Conservation (phyloP, 1,284 basidiomycete genomes). For the Malassezia globosa region DNA sequence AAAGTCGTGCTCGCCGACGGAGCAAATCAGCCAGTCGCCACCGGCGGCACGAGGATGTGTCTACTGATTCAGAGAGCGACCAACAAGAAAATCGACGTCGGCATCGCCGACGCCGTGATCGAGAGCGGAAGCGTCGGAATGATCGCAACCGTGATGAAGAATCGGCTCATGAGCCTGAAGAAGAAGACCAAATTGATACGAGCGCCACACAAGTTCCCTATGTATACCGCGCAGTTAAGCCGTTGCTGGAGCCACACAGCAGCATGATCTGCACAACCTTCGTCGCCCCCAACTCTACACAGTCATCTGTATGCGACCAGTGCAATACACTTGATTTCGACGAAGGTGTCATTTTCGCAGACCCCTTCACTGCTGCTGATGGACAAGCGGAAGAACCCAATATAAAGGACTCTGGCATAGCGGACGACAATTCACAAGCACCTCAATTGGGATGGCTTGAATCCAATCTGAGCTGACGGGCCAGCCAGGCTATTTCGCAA, state of each 20-base stretch:
- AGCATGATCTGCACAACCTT: not conserved
- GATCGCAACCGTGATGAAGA: too few species aligned
- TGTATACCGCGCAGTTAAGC: conserved; percentile 17
- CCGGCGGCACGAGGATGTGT: not conserved
- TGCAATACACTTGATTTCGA: conserved; percentile 1
- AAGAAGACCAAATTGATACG: not conserved
- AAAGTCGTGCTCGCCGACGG: not conserved
- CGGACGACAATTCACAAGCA: not conserved
- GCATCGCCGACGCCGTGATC: not conserved
- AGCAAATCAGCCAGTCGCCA: not conserved
- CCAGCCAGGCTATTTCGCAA: not conserved
- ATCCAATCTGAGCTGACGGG: not conserved
- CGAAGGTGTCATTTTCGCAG: not conserved
- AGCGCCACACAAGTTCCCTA: conserved; percentile 13
- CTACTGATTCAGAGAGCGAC: not conserved
- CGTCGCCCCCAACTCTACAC: not conserved
- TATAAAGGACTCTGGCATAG: not conserved
- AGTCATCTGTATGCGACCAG: not conserved
- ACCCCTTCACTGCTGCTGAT: not conserved
- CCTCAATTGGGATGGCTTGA: conserved; percentile 1
- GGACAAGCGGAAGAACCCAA: not conserved
- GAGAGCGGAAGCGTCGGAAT: conserved; percentile 1
- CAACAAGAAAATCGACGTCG: too few species aligned
- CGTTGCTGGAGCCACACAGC: conserved; percentile 1
- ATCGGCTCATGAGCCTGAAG: too few species aligned